Evolutionary conservation across 495 filamentous ascomycete species (phyloP).

Genomic region (Lasiosphaeriaceae sp.): DNA sequence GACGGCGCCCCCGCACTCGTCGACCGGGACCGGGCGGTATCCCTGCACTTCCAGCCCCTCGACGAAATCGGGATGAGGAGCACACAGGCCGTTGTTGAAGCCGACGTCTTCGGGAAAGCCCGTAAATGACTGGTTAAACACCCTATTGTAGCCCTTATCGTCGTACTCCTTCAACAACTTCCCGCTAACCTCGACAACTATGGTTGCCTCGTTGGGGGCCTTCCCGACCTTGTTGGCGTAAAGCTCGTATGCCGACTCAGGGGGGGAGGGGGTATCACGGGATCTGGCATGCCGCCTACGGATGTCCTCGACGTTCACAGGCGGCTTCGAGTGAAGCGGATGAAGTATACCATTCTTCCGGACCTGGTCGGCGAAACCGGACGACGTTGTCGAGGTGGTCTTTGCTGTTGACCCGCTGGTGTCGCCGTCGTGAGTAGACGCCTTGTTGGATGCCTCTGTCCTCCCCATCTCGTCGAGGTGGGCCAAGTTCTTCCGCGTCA

Average conservation of each 20-base stretch:
- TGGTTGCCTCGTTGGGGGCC: constrained; percentile 20
- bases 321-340: neutral
- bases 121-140: constrained; percentile 24
- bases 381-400: neutral
- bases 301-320: neutral
- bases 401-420: neutral
- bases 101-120: constrained; percentile 25
- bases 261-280: neutral
- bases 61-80: constrained; percentile 29
- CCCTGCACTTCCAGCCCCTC: constrained; percentile 20
- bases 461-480: neutral
- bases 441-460: too few relatives aligned
- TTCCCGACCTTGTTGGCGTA: neutral
- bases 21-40: constrained; percentile 27
- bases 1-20: constrained; percentile 23
- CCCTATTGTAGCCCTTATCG: constrained; percentile 10
- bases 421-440: neutral
- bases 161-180: constrained; percentile 20
- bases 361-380: neutral
- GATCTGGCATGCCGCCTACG: neutral
- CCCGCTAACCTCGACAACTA: constrained; percentile 9
- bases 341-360: neutral
- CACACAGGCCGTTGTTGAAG: constrained; percentile 30
- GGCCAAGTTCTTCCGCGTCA: neutral
- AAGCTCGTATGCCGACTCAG: neutral